Evolutionary conservation across 768 basidiomycete species (phyloP), one percentile per base, ranked within the genome.

Genomic region (Neoboletus subvelutipes): DNA sequence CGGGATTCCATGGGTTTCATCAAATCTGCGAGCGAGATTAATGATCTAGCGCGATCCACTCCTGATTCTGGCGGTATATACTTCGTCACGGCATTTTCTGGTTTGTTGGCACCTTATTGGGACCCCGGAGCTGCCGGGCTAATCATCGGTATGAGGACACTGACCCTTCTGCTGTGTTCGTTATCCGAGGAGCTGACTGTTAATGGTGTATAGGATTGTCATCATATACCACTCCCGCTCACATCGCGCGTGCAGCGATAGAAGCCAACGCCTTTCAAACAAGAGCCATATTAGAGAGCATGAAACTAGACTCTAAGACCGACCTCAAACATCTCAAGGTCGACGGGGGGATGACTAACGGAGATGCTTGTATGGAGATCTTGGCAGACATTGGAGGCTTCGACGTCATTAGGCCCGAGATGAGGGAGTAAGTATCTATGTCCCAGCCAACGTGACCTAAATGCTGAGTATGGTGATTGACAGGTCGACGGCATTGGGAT

Each of bases 341-440:
- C 36, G 97, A 98, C 71, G 97, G 97, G n/a, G 94, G 94, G 17
- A 95, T 97, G 90, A 97, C 94, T 12, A 96, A 95, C 62, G 91
- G 92, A 34, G 92, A 96, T 67, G 72, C 90, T 29, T 90, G 87
- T 55, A 92, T 96, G 94, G 78, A 82, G 64, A 76, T 95, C 46
- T 80, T 95, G 57, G 92, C 92, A 4, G 89, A 97, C 70, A 77
- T 96, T 42, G 93, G 94, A 31, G 96, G 95, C 15, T 95, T 97
- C 74, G 85, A 84, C 29, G 92, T 99, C 60, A 77, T 95, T 56
- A 80, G 97, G 53, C 97, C 96, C 12, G 87, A 92, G 68, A 99
- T 99, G 97, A 78, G 96, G 70, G 97, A 99, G 92, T 92, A 68
- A 60, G 90, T 82, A 9, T 45, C 48, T 36, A 40, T 12, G 13